Evolutionary conservation across 352 stramenopile species (phyloP).

Genomic region (Aphanomyces cochlioides): DNA sequence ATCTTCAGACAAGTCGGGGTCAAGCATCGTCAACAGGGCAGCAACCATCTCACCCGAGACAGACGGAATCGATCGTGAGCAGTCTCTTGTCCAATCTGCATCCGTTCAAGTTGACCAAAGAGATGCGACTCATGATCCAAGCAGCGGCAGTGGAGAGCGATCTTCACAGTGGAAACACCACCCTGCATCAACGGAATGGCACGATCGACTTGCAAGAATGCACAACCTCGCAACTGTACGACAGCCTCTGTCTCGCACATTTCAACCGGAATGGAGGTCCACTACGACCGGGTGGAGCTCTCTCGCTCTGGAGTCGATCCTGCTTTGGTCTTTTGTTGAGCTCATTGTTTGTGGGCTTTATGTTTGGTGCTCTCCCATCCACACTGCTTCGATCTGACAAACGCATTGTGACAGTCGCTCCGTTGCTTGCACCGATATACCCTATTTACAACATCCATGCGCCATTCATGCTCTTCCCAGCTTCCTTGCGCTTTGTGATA

Average conservation of each 20-base stretch:
- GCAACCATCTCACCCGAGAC: background rate
- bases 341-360: conserved; percentile 7
- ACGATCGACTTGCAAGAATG: background rate
- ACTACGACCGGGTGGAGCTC: conserved; percentile 1
- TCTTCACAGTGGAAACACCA: background rate
- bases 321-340: conserved; percentile 1
- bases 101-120: background rate
- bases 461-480: conserved; percentile 48
- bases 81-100: conserved; percentile 12
- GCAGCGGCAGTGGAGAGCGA: conserved; percentile 8
- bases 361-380: conserved; percentile 23
- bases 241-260: conserved; percentile 7
- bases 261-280: conserved; percentile 7
- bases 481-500: conserved; percentile 80
- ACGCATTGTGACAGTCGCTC: background rate
- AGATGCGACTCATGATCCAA: conserved; percentile 22
- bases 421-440: conserved; percentile 14
- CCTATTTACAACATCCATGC: conserved; percentile 8
- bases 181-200: background rate
- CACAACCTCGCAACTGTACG: conserved; percentile 13
- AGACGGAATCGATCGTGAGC: background rate
- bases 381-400: background rate
- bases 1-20: conserved; percentile 15
- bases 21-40: background rate
- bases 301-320: conserved; percentile 7